Conservation (phyloP, 495 filamentous ascomycete species). For the Umbilicaria muhlenbergii region DNA sequence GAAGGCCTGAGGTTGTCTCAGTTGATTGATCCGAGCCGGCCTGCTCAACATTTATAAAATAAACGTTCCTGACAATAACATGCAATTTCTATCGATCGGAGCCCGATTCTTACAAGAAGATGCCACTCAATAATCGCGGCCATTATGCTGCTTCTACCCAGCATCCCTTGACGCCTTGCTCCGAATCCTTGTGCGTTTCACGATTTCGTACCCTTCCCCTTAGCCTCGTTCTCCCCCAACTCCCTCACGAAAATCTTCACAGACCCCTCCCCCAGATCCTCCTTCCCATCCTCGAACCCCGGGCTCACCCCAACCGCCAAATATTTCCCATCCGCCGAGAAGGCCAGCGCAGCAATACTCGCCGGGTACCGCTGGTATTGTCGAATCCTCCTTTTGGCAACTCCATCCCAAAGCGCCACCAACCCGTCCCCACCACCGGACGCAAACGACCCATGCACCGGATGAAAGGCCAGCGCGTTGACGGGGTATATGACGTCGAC, state of each 20-base stretch:
- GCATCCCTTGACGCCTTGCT: no score
- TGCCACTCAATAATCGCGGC: no score
- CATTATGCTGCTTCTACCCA: no score
- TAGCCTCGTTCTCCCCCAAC: constrained; percentile 73
- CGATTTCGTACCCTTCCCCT: constrained; percentile 60
- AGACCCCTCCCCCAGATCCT: constrained; percentile 50
- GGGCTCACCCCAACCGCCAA: constrained; percentile 75
- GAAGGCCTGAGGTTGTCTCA: no score
- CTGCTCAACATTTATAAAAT: no score
- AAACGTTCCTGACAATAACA: no score
- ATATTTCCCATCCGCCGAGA: constrained; percentile 65
- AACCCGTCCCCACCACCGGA: constrained; percentile 87
- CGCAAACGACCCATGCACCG: constrained; percentile 79
- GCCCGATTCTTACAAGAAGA: no score
- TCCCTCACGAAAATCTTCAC: constrained; percentile 70
- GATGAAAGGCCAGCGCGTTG: constrained; percentile 87
- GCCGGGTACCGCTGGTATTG: constrained; percentile 75
- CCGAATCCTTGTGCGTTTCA: no score
- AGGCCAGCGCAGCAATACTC: constrained; percentile 61
- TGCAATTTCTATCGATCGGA: no score
- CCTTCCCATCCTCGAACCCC: constrained; percentile 83
- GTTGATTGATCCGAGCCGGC: no score
- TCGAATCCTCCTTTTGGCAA: constrained; percentile 75
- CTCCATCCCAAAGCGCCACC: constrained; percentile 90
- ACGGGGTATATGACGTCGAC: constrained; percentile 89